Evolutionary conservation across 1,284 basidiomycete genomes (phyloP).

Genomic region (Acaromyces ingoldii): DNA sequence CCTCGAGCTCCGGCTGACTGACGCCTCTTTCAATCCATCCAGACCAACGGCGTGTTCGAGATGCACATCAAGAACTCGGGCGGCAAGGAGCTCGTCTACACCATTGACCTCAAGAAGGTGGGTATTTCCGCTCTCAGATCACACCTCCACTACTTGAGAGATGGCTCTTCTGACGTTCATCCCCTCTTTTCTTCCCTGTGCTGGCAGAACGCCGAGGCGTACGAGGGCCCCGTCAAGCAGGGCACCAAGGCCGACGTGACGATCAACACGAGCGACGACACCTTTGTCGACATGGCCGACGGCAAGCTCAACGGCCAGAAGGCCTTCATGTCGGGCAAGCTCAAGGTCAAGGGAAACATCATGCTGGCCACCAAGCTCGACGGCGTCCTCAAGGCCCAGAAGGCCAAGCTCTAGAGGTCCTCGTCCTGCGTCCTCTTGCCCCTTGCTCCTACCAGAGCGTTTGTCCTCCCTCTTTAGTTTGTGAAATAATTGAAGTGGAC

Average conservation of each 20-base stretch:
- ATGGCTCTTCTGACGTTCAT: background rate
- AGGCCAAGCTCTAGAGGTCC: slow-evolving; percentile 40
- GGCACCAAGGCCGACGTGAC: slow-evolving; percentile 51
- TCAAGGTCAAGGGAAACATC: slow-evolving; percentile 51
- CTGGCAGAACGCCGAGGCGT: slow-evolving; percentile 44
- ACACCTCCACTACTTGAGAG: background rate
- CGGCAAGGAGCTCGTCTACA: slow-evolving; percentile 66
- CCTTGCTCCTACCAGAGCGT: too few species aligned
- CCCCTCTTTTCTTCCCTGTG: background rate
- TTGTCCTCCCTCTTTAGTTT: too few species aligned
- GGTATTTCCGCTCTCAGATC: slow-evolving; percentile 6
- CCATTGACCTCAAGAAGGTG: slow-evolving; percentile 90
- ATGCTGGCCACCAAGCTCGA: slow-evolving; percentile 49
- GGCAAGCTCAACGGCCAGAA: slow-evolving; percentile 52
- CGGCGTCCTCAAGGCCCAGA: slow-evolving; percentile 43
- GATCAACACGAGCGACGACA: slow-evolving; percentile 49
- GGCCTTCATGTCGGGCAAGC: slow-evolving; percentile 51
- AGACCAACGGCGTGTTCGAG: slow-evolving; percentile 91
- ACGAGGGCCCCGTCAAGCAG: slow-evolving; percentile 45
- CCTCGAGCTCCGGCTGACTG: background rate
- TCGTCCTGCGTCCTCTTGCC: too few species aligned
- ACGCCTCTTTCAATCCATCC: background rate
- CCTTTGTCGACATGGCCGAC: slow-evolving; percentile 34
- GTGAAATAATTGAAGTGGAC: too few species aligned
- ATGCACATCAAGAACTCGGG: slow-evolving; percentile 73